Evolutionary conservation across 352 stramenopile genomes (phyloP), one percentile per base, ranked within the genome.

Genomic region (Globisporangium polare): DNA sequence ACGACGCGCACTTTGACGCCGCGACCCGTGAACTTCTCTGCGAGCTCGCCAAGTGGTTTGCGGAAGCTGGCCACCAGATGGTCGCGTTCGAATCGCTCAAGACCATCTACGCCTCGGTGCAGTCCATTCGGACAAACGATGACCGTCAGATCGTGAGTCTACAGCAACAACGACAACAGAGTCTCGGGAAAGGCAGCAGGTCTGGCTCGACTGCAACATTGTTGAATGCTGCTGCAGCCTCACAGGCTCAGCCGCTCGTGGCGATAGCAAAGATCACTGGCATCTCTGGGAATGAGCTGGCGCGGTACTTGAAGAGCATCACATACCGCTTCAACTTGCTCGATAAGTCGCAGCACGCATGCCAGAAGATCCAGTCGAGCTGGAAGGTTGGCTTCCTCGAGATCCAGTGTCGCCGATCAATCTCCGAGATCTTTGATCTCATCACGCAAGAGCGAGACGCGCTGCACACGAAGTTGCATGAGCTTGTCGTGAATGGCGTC

Each of bases 361-460:
- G 80, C 27, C 75, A 86, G 49, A 89, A 89, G 35, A 67, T 86
- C 22, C 80, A 86, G 27, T 76, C 75, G 3, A 90, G 74, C 45
- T 90, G 78, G 78, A 88, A 78, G 53, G 77, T 90, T 8, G 78
- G 78, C 8, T 92, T 92, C 64, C 63, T 92, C 1, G 83, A 92
- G 60, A 79, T 92, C 55, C 80, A 90, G 37, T 92, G 83, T 35
- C 78, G 78, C 0, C 67, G 69, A 3, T 80, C 82, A 1, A 75
- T 92, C 22, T 73, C 68, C 5, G 80, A 90, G 29, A 76, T 90
- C 43, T 55, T 83, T n/a, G 78, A 92, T 4, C 53, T 81, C 3
- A 86, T 90, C 66, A 63, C 58, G 33, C 49, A 75, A 31, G 77
- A 92, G 62, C 73, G 83, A 9, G 68, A 74, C 18, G 54, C 50